phyloP scores from a whole-genome alignment of 2,329 filamentous ascomycete species.

The Cordyceps farinosa region DNA sequence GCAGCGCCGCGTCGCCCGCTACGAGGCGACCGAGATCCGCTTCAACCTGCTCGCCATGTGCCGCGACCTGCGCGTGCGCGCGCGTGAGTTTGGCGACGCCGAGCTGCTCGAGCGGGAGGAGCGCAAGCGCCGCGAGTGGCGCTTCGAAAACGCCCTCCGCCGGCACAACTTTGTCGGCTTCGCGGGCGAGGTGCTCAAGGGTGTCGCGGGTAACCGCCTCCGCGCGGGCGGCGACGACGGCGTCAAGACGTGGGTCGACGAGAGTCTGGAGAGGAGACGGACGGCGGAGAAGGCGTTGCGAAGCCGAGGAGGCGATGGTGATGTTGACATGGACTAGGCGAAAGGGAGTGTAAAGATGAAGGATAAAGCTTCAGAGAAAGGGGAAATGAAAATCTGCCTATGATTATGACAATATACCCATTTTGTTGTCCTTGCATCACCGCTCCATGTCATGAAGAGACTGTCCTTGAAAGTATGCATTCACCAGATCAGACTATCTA shows the following conservation, averaged over 20 bases:
- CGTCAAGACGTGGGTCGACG: conserved; percentile 71
- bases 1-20: conserved; percentile 76
- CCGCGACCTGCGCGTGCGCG: conserved; percentile 72
- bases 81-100: conserved; percentile 75
- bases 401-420: conserved; percentile 6
- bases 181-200: conserved; percentile 83
- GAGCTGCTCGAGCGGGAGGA: conserved; percentile 78
- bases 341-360: neutral
- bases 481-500: neutral
- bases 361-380: neutral
- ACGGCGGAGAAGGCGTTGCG: conserved; percentile 34
- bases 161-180: conserved; percentile 97
- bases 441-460: neutral
- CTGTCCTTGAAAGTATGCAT: neutral
- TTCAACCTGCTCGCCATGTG: conserved; percentile 97
- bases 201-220: conserved; percentile 73
- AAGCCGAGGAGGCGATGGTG: conserved; percentile 34
- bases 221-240: conserved; percentile 58
- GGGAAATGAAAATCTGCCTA: neutral
- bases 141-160: conserved; percentile 89
- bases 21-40: conserved; percentile 81
- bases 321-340: conserved; percentile 39
- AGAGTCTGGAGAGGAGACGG: conserved; percentile 57
- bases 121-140: conserved; percentile 80
- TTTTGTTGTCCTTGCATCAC: neutral